phyloP scores from a whole-genome alignment of 1,284 basidiomycete genomes.

The Albatrellus sp. region DNA sequence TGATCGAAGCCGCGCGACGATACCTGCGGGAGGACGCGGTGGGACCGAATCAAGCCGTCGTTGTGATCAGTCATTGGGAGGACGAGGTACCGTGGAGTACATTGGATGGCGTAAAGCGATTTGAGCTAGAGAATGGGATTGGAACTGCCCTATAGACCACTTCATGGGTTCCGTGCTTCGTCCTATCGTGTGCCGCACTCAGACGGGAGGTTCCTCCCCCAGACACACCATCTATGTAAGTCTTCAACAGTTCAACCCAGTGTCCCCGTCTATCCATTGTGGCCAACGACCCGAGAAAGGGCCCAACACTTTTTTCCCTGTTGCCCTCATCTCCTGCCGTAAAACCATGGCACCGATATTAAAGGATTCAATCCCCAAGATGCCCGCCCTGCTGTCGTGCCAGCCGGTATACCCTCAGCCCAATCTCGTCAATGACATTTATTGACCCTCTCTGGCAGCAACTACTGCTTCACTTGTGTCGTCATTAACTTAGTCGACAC shows the following conservation, averaged over 20 bases:
- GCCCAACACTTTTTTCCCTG: constrained; percentile 37
- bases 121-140: constrained; percentile 24
- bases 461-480: constrained; percentile 33
- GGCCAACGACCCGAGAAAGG: constrained; percentile 15
- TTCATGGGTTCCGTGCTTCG: too few relatives aligned
- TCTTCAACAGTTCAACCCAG: constrained; percentile 53
- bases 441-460: constrained; percentile 15
- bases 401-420: constrained; percentile 26
- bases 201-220: too few relatives aligned
- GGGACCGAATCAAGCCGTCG: constrained; percentile 53
- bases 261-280: constrained; percentile 35
- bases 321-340: constrained; percentile 38
- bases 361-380: constrained; percentile 17
- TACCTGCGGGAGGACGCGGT: constrained; percentile 52
- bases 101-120: constrained; percentile 34
- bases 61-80: constrained; percentile 83
- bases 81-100: constrained; percentile 71
- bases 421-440: not conserved
- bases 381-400: constrained; percentile 30
- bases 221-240: too few relatives aligned
- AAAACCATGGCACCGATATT: constrained; percentile 20
- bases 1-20: constrained; percentile 49
- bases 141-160: constrained; percentile 13
- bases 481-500: constrained; percentile 61
- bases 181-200: too few relatives aligned